A percentile compares a stretch with the other conserved stretches of the same genome.
phyloP scores from a whole-genome alignment of 108 stramenopile genomes.

The Skeletonema menzelii region DNA sequence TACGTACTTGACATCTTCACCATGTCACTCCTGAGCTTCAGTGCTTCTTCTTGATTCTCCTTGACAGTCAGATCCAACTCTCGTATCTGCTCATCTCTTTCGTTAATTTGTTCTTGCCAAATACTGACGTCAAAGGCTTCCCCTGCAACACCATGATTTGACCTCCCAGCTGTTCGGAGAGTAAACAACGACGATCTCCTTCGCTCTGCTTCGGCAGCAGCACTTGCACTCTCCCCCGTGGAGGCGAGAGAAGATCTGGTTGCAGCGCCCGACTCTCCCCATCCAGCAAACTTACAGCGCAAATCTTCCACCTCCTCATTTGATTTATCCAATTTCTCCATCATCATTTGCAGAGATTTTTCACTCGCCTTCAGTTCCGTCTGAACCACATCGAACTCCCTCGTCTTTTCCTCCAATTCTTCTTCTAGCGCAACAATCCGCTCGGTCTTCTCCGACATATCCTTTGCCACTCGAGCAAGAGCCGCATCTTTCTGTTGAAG shows the following conservation, averaged over 20 bases:
- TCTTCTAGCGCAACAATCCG: slow-evolving; percentile 24
- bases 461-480: slow-evolving; percentile 23
- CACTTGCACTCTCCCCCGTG: background rate
- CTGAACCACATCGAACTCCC: slow-evolving; percentile 17
- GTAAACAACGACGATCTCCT: background rate
- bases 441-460: slow-evolving; percentile 15
- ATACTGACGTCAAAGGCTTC: slow-evolving; percentile 2
- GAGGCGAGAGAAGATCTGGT: background rate
- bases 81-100: slow-evolving; percentile 25
- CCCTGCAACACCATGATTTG: slow-evolving; percentile 1
- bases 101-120: slow-evolving; percentile 22
- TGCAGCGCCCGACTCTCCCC: background rate
- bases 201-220: background rate
- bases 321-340: slow-evolving; percentile 14
- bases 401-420: slow-evolving; percentile 18
- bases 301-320: slow-evolving; percentile 28
- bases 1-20: slow-evolving; percentile 50
- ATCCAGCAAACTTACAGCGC: slow-evolving; percentile 9
- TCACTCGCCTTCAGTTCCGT: slow-evolving; percentile 28
- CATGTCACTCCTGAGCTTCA: slow-evolving; percentile 52
- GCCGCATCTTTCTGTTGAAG: slow-evolving; percentile 32
- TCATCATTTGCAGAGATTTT: slow-evolving; percentile 15
- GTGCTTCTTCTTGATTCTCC: slow-evolving; percentile 46
- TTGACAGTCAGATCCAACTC: slow-evolving; percentile 37
- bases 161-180: background rate